Evolutionary conservation across 371 early-diverging fungal species (phyloP).

Genomic region (Rhizomucor pusillus): DNA sequence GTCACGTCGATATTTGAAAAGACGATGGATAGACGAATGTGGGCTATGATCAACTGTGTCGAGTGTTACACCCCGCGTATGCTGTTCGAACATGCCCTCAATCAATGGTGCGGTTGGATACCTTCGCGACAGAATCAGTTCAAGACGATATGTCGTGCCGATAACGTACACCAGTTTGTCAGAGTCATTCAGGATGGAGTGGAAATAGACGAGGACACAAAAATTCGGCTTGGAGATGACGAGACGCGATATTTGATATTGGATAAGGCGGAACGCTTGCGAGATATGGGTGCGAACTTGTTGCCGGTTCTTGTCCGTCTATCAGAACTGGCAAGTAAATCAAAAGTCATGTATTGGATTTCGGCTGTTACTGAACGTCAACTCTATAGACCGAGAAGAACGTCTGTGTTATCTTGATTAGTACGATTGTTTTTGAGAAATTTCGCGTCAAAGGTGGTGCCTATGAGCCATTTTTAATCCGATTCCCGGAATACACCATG

Average conservation of each 20-base stretch:
- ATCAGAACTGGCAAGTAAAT: conserved; percentile 56
- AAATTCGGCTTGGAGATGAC: conserved; percentile 10
- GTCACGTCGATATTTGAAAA: conserved; percentile 40
- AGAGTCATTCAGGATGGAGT: conserved; percentile 34
- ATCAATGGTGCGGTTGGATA: conserved; percentile 53
- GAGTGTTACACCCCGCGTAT: conserved; percentile 73
- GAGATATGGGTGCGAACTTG: conserved; percentile 66
- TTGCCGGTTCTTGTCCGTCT: conserved; percentile 70
- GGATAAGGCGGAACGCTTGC: conserved; percentile 81
- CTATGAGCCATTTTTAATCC: conserved; percentile 62
- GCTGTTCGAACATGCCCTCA: conserved; percentile 71
- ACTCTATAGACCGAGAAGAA: conserved; percentile 52
- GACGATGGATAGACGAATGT: conserved; percentile 19
- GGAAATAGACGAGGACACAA: conserved; percentile 4
- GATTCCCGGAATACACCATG: conserved; percentile 74
- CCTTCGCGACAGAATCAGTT: conserved; percentile 40
- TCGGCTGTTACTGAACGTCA: background rate
- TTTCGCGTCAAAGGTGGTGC: conserved; percentile 68
- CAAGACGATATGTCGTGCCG: conserved; percentile 52
- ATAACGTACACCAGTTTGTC: conserved; percentile 70
- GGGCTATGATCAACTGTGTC: conserved; percentile 68
- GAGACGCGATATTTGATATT: conserved; percentile 54
- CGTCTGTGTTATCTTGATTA: conserved; percentile 70
- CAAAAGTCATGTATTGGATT: background rate
- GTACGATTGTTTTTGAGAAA: conserved; percentile 76